Evolutionary conservation across 352 stramenopile species (phyloP), one percentile per base, ranked within the genome.

Genomic region (Hyaloperonospora brassicae): DNA sequence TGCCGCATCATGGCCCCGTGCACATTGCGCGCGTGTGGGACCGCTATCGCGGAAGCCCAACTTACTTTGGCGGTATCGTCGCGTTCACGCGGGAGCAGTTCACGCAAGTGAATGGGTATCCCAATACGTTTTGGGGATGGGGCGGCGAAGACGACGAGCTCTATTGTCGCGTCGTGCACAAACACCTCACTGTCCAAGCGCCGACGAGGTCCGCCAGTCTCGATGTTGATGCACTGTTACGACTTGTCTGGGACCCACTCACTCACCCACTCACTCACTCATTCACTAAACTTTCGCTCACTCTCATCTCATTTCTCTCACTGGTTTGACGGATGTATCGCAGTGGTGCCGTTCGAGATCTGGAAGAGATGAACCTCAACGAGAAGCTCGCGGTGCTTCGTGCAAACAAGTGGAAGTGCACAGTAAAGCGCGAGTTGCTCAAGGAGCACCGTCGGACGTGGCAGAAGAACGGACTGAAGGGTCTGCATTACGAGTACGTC

Each of bases 1-100:
- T 79, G 24, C 80, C 83, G 45, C 70, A 65, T 12, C 62, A 64
- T 25, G 72, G 70, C 27, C 95, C 95, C 0, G 73, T 97, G 41
- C 95, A 98, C 67, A 97, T 98, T 68, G 95, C 95, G 17, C 70
- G 88, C 12, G 79, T 96, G 34, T 98, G 95, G 95, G 76, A 95
- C 47, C 78, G 92, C 23, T 98, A 98, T 68, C 95, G 68, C 42
- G 89, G 93, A 54, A 97, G 97, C 57, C 75, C 74, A 1, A 97
- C 93, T 55, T 98, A 98, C 56, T 97, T 97, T 62, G 93, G 90
- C 22, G 93, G 93, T 14, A 91, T 97, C 49, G 87, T 96, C 10
- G 80, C 74, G n/a, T 97, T 97, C 70, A 91, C 72, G 10, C 60
- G 66, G 12, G 55, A 72, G 23, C 79, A 97, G 49, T 98, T 97